Evolutionary conservation across 176 grass and related monocot species (phyloP), one percentile per base, ranked within the genome.

Genomic region (Dactylis glomerata): DNA sequence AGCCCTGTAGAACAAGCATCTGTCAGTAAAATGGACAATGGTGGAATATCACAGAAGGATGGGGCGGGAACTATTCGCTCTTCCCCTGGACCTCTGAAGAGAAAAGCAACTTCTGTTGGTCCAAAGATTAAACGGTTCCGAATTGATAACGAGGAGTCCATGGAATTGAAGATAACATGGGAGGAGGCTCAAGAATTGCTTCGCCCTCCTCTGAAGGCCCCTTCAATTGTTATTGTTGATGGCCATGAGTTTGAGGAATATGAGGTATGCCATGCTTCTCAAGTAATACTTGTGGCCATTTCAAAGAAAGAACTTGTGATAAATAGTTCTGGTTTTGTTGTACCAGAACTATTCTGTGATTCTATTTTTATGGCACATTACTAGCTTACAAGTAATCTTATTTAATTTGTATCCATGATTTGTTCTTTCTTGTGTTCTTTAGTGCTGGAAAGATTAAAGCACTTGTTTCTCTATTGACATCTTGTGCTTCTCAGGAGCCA

Each of bases 231-330:
- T 69, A 74, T 94, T 24, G 83, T 96, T 76, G 97, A 99, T 55
- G 97, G 97, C 30, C 81, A 91, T 91, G 92, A 96, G 75, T 94
- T 99, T 73, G 97, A 99, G 87, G 97, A 99, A 94, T 99, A 92
- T 71, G 90, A 99, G 92, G 97, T 96, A 86, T 75, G 76, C 3
- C 68, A 78, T 68, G 17, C 68, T 30, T 79, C 73, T 83, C 45
- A 54, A 17, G 61, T 50, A 12, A 56, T 11, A 76, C 70, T 31
- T 85, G 2, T 38, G 15, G 7, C 41, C 16, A 46, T 49, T 19
- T 46, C 3, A 3, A 17, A 64, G 41, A 10, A 73, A 73, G 49
- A 49, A 46, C 23, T 54, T 70, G 14, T 69, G 12, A 65, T 80
- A 63, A 68, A 37, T 33, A 34, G 30, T 66, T 34, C 28, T 2